Conservation (phyloP, 306 rosid species). For the Vigna trinervia region DNA sequence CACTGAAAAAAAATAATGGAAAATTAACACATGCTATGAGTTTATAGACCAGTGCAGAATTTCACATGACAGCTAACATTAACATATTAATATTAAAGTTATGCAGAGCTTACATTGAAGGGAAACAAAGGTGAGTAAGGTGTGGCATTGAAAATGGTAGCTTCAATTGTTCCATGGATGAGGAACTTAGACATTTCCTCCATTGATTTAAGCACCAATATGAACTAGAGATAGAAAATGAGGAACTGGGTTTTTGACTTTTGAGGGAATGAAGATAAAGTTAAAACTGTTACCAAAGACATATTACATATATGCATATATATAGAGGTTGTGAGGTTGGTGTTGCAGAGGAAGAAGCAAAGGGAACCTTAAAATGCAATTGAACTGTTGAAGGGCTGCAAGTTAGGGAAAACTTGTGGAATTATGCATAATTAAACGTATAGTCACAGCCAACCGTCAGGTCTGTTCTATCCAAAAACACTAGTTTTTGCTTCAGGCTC, state of each 20-base stretch:
- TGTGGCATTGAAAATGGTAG: slow-evolving; percentile 88
- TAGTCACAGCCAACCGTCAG: slow-evolving; percentile 58
- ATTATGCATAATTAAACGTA: slow-evolving; percentile 52
- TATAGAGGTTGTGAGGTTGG: slow-evolving; percentile 42
- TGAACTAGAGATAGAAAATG: background rate
- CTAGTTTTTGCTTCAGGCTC: slow-evolving; percentile 67
- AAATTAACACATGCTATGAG: background rate
- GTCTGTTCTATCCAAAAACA: slow-evolving; percentile 28
- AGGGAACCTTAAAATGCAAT: slow-evolving; percentile 62
- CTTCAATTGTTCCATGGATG: slow-evolving; percentile 95
- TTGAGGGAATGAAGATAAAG: slow-evolving; percentile 12
- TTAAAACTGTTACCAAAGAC: slow-evolving; percentile 23
- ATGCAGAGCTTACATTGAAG: slow-evolving; percentile 63
- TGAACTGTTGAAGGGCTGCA: slow-evolving; percentile 39
- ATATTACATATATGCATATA: slow-evolving; percentile 47
- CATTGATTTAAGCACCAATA: slow-evolving; percentile 52
- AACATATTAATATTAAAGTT: background rate
- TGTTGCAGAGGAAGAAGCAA: slow-evolving; percentile 45
- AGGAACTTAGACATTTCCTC: slow-evolving; percentile 60
- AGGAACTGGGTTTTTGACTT: slow-evolving; percentile 35
- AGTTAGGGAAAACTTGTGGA: slow-evolving; percentile 77
- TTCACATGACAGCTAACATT: background rate
- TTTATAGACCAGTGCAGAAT: background rate
- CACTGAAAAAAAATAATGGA: slow-evolving; percentile 56
- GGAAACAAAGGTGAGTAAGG: slow-evolving; percentile 69